Conservation (phyloP, 257 asterid genomes). For the Solanum appendiculatum region DNA sequence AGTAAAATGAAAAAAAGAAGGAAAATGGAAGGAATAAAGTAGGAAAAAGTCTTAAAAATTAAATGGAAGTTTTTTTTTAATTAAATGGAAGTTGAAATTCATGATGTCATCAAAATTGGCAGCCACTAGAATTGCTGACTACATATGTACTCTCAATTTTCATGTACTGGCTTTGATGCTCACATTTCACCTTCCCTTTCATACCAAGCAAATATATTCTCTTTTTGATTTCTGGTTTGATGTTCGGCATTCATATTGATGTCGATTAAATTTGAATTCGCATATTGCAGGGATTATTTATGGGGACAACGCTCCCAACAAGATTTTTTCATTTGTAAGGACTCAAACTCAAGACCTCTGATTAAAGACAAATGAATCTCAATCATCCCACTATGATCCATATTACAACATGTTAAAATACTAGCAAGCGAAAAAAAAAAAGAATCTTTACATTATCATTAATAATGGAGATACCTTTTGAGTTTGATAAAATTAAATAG, state of each 20-base stretch:
- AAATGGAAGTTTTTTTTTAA: too few species aligned
- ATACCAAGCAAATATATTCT: neutral
- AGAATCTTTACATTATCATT: neutral
- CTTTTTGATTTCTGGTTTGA: accelerated
- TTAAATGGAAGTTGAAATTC: neutral
- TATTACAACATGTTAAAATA: too few species aligned
- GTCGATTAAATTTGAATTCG: neutral
- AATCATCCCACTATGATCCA: too few species aligned
- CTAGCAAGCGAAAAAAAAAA: neutral
- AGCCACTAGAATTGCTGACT: neutral
- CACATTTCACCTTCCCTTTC: neutral
- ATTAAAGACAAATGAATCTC: too few species aligned
- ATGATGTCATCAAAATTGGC: neutral
- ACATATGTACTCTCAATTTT: neutral
- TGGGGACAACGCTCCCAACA: accelerated
- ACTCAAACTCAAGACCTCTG: accelerated
- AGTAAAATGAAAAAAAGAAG: neutral
- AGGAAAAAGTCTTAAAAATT: neutral
- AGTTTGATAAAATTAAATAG: neutral
- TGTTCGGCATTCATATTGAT: too few species aligned
- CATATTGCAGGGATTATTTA: accelerated
- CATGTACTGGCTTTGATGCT: neutral
- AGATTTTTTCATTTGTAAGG: neutral
- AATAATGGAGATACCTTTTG: neutral
- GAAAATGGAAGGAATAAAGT: neutral